Conservation (phyloP, 2,329 filamentous ascomycete genomes). For the Rutstroemia sp. region DNA sequence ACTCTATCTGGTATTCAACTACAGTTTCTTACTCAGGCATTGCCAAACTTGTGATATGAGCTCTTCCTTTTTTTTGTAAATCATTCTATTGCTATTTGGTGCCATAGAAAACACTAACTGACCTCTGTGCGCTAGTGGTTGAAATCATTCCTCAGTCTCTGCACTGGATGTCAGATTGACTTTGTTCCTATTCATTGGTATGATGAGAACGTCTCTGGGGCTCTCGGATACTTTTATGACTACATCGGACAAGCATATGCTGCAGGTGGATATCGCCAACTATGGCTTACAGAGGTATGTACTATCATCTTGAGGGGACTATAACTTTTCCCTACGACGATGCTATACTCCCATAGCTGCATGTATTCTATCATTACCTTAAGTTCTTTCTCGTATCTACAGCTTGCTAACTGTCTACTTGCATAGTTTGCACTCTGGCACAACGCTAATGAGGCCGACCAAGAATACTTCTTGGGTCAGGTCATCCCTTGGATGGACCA, state of each 20-base stretch:
- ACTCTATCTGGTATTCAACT: too few species aligned
- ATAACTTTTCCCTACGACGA: too few species aligned
- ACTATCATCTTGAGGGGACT: too few species aligned
- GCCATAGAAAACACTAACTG: too few species aligned
- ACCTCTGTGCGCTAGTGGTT: slow-evolving; percentile 29
- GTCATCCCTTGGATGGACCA: slow-evolving; percentile 37
- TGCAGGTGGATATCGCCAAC: neutral
- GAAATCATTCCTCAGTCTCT: slow-evolving; percentile 34
- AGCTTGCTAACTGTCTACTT: neutral
- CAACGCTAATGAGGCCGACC: slow-evolving; percentile 17
- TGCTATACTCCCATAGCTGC: neutral
- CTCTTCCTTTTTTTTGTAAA: too few species aligned
- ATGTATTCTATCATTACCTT: neutral
- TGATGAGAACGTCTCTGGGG: slow-evolving; percentile 28
- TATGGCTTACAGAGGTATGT: slow-evolving; percentile 5
- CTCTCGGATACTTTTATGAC: slow-evolving; percentile 32
- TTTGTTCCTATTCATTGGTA: slow-evolving; percentile 42
- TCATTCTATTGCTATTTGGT: too few species aligned
- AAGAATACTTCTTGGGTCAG: slow-evolving; percentile 32
- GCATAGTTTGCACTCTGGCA: neutral
- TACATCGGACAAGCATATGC: neutral
- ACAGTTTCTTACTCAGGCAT: too few species aligned
- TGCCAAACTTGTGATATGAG: too few species aligned
- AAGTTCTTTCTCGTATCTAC: neutral
- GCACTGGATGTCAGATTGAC: slow-evolving; percentile 36